phyloP scores from a whole-genome alignment of 257 asterid genomes.

The Gentiana macrophylla region DNA sequence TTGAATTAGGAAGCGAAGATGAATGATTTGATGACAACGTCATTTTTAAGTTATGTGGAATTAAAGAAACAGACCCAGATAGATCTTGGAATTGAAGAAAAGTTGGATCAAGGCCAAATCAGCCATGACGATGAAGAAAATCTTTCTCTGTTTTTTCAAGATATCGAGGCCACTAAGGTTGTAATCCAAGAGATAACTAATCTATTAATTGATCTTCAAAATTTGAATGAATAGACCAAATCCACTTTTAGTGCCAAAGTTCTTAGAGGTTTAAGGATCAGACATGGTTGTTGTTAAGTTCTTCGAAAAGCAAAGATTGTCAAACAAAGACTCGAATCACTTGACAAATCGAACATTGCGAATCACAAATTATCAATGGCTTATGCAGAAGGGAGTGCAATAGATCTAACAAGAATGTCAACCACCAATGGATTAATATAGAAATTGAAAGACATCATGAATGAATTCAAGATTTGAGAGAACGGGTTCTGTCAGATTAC shows the following conservation, averaged over 20 bases:
- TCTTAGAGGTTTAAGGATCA: constrained; percentile 64
- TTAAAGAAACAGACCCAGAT: constrained; percentile 58
- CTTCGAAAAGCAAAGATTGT: constrained; percentile 57
- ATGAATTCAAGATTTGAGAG: constrained; percentile 63
- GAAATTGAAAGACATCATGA: constrained; percentile 52
- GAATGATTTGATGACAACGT: constrained; percentile 84
- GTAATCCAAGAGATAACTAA: constrained; percentile 48
- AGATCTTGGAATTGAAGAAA: constrained; percentile 36
- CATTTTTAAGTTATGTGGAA: constrained; percentile 64
- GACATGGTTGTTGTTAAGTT: constrained; percentile 51
- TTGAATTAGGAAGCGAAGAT: constrained; percentile 19
- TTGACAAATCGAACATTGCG: constrained; percentile 44
- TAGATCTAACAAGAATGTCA: constrained; percentile 54
- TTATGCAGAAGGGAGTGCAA: constrained; percentile 35
- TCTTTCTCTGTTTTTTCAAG: constrained; percentile 48
- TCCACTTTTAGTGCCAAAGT: constrained; percentile 57
- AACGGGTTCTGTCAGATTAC: constrained; percentile 38
- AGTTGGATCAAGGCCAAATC: constrained; percentile 46
- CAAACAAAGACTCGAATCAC: constrained; percentile 46
- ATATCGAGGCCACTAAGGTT: constrained; percentile 40
- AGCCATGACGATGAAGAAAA: constrained; percentile 27
- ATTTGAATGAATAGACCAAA: constrained; percentile 46
- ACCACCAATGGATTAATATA: constrained; percentile 54
- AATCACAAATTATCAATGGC: constrained; percentile 22
- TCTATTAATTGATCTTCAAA: constrained; percentile 64